phyloP scores from a whole-genome alignment of 2,329 filamentous ascomycete genomes.

The Cladosporium austrohemisphaericum region DNA sequence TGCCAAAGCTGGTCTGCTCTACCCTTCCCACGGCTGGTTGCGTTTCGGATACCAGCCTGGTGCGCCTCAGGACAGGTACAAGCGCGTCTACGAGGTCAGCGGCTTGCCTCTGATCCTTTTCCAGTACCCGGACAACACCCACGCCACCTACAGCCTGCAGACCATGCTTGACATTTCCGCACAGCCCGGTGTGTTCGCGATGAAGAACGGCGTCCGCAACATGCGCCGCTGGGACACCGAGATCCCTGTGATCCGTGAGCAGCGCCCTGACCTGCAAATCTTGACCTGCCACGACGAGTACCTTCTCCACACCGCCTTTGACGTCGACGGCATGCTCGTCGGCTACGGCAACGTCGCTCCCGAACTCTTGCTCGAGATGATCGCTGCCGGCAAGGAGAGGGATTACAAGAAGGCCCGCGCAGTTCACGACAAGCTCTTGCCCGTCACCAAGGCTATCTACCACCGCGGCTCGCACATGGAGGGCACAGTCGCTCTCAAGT shows the following conservation, averaged over 20 bases:
- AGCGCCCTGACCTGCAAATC: conserved; percentile 49
- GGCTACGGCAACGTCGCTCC: conserved; percentile 54
- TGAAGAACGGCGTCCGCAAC: conserved; percentile 56
- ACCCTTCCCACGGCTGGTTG: conserved; percentile 53
- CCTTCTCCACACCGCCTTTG: conserved; percentile 50
- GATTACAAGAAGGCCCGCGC: conserved; percentile 48
- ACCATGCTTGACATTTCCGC: conserved; percentile 53
- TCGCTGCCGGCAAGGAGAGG: conserved; percentile 48
- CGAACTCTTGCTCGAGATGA: conserved; percentile 49
- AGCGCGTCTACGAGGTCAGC: conserved; percentile 48
- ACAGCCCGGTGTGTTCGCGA: conserved; percentile 51
- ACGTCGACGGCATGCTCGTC: conserved; percentile 54
- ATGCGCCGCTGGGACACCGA: conserved; percentile 57
- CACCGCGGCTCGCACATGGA: conserved; percentile 55
- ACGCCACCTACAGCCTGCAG: conserved; percentile 50
- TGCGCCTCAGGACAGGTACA: conserved; percentile 52
- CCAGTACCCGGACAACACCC: conserved; percentile 51
- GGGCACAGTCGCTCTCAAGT: conserved; percentile 47
- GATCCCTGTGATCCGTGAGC: conserved; percentile 50
- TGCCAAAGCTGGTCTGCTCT: conserved; percentile 49
- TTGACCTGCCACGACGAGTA: conserved; percentile 54
- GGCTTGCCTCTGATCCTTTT: conserved; percentile 51
- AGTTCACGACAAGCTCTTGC: conserved; percentile 50
- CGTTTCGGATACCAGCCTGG: conserved; percentile 54
- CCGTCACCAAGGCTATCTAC: conserved; percentile 53